Evolutionary conservation across 805 yeast species (phyloP).

Genomic region (Torulaspora quercuum): DNA sequence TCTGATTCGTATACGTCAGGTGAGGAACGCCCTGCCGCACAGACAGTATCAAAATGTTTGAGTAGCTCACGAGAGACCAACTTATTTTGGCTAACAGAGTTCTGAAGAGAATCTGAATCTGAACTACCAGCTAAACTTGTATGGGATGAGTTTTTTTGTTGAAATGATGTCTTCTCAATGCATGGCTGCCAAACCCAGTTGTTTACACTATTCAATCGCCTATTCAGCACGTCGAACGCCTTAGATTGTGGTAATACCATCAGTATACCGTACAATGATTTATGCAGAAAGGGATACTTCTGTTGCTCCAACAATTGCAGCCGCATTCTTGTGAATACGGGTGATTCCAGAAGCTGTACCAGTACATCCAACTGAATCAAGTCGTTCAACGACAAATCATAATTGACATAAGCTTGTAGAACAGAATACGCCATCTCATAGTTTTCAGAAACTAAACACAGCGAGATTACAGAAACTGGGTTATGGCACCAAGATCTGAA

Average conservation of each 20-base stretch:
- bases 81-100: slow-evolving; percentile 30
- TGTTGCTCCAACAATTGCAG: slow-evolving; percentile 87
- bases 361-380: slow-evolving; percentile 84
- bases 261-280: slow-evolving; percentile 83
- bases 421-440: slow-evolving; percentile 86
- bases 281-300: slow-evolving; percentile 72
- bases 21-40: slow-evolving; percentile 19
- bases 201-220: slow-evolving; percentile 53
- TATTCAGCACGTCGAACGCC: slow-evolving; percentile 78
- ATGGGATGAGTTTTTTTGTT: slow-evolving; percentile 11
- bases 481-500: slow-evolving; percentile 92
- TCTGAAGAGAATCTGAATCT: slow-evolving; percentile 22
- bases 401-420: slow-evolving; percentile 72
- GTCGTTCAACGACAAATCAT: slow-evolving; percentile 67
- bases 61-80: slow-evolving; percentile 29
- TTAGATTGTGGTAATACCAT: slow-evolving; percentile 94
- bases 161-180: slow-evolving; percentile 5
- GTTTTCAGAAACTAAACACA: slow-evolving; percentile 81
- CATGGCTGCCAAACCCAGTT: slow-evolving; percentile 28
- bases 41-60: slow-evolving; percentile 31
- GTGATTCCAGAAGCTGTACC: slow-evolving; percentile 88
- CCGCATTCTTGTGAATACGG: slow-evolving; percentile 82
- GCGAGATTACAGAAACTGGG: slow-evolving; percentile 80
- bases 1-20: slow-evolving; percentile 17
- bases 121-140: slow-evolving; percentile 14